These are phyloP conservation scores for Cephalotrichum gorgonifer DNA, from an alignment of 2,329 filamentous ascomycete genomes.

Conservation along the genomic window DNA sequence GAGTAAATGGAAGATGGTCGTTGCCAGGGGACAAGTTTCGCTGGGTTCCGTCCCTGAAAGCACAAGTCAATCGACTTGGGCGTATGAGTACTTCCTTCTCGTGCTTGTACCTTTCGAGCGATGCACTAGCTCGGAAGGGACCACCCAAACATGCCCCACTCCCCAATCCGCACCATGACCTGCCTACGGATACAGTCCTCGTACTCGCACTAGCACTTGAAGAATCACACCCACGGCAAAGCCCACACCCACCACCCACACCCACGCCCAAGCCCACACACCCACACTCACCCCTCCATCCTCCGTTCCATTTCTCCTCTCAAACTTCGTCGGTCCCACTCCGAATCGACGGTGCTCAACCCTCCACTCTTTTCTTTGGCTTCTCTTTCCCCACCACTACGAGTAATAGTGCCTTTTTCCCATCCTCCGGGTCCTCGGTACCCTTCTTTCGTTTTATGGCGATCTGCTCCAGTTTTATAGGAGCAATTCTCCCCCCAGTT, in stretches of 20 bases:
- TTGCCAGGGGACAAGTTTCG: too few relatives aligned
- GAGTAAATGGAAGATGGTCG: too few relatives aligned
- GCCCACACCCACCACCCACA: background rate
- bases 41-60: too few relatives aligned
- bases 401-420: background rate
- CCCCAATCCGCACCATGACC: too few relatives aligned
- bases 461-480: background rate
- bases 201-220: too few relatives aligned
- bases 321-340: slow-evolving; percentile 2
- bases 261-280: background rate
- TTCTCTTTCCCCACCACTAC: background rate
- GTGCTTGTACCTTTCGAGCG: too few relatives aligned
- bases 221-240: too few relatives aligned
- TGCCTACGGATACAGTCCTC: too few relatives aligned
- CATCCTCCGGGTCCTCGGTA: background rate
- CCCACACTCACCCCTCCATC: background rate
- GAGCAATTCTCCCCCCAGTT: slow-evolving; percentile 2
- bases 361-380: slow-evolving; percentile 4
- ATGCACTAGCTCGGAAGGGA: too few relatives aligned
- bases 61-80: background rate
- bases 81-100: background rate
- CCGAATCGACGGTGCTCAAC: slow-evolving; percentile 3
- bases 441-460: background rate
- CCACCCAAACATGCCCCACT: too few relatives aligned
- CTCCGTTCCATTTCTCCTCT: background rate